phyloP scores from a whole-genome alignment of 2,329 filamentous ascomycete species.

The Aspergillus tamarii region DNA sequence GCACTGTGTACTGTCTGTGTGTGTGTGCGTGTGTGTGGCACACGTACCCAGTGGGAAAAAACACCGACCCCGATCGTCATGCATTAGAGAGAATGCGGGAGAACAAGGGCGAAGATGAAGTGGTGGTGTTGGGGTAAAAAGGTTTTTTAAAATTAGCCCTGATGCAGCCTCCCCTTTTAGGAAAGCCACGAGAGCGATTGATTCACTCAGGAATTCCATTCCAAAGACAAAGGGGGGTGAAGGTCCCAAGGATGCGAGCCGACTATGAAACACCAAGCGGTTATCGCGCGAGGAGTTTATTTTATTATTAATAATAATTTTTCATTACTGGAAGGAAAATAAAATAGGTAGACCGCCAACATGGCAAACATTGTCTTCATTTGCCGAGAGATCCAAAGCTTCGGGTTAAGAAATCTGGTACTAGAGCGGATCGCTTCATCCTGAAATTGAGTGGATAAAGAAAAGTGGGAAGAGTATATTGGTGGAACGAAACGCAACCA shows the following conservation, averaged over 20 bases:
- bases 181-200: constrained; percentile 3
- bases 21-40: neutral
- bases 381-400: neutral
- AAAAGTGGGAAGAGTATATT: neutral
- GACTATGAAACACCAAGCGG: constrained; percentile 11
- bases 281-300: constrained; percentile 15
- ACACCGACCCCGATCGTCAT: constrained; percentile 21
- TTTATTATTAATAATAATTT: neutral
- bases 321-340: neutral
- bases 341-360: neutral
- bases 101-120: constrained; percentile 10
- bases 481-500: neutral
- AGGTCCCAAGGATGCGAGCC: constrained; percentile 8
- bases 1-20: too few relatives aligned
- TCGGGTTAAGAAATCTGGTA: neutral
- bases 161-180: constrained; percentile 13
- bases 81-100: constrained; percentile 18
- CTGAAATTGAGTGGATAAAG: neutral
- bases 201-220: neutral
- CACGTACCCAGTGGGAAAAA: constrained; percentile 15
- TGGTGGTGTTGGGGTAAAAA: neutral
- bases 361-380: neutral
- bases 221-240: neutral
- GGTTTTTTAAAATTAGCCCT: constrained; percentile 12
- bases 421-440: neutral